Base-by-base conservation (phyloP, 1,284 basidiomycete species). In the Trichosporon sp. region DNA sequence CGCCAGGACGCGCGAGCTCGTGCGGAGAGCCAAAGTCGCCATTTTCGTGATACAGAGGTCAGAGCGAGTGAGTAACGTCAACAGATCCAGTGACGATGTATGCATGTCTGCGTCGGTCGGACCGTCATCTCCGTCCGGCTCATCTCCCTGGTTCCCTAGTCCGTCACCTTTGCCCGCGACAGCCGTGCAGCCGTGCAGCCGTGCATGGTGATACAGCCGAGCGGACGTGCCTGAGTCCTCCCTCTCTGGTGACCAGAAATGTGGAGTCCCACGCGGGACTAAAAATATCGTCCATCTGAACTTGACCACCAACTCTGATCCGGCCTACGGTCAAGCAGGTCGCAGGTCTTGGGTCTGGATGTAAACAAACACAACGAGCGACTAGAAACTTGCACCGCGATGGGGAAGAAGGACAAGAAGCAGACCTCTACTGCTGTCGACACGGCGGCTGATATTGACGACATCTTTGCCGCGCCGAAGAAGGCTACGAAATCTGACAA, bases 321-420 rank as follows among this genome's bases (percentile, higher is more conserved):
- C 21, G 23, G 19, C 11, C 19, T 46, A 21, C 23, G 21, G 56
- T n/a, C n/a, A 34, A 33, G 31, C 16, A 19, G 27, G n/a, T n/a
- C n/a, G n/a, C n/a, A n/a, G n/a, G n/a, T n/a, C n/a, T n/a, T n/a
- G n/a, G n/a, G 31, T 13, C 10, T 36, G 10, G 19, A 57, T 14
- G 57, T 37, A 19, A 37, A 58, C 34, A 29, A 58, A 36, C 23
- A 37, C 33, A 10, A 37, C 10, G 14, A 19, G 19, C 4, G 10
- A n/a, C 33, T 33, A 16, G 13, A 9, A 37, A 13, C 23, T 3
- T 11, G 10, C 13, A 13, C 34, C 13, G 61, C 60, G 59, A 70
- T 66, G 58, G 46, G 36, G 19, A 59, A 59, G 58, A 62, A 62
- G 60, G 34, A 46, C 58, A 61, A 62, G 69, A 73, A 70, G 67